Evolutionary conservation across 192 early-diverging fungal genomes (phyloP).

Genomic region (Coemansia sp.): DNA sequence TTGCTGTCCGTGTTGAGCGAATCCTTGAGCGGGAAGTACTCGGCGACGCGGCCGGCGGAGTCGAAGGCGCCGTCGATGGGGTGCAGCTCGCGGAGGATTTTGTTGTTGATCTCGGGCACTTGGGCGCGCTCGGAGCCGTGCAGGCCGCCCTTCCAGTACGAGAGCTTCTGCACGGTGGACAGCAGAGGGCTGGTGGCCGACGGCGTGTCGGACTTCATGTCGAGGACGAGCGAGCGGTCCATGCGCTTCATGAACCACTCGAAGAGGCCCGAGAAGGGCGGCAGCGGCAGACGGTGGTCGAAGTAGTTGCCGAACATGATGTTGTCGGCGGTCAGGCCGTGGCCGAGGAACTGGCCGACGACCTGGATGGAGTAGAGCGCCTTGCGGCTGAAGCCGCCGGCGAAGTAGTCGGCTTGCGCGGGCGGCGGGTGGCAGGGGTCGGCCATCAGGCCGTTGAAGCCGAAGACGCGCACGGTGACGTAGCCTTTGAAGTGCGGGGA

Average conservation of each 20-base stretch:
- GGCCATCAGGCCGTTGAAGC: constrained; percentile 49
- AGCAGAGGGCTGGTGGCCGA: constrained; percentile 49
- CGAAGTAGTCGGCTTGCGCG: constrained; percentile 44
- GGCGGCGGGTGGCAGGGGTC: constrained; percentile 53
- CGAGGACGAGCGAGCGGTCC: constrained; percentile 49
- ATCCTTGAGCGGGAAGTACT: constrained; percentile 49
- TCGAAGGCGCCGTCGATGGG: constrained; percentile 51
- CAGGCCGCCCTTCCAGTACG: constrained; percentile 47
- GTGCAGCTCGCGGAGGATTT: constrained; percentile 45
- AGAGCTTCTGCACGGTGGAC: constrained; percentile 51
- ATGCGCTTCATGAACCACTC: constrained; percentile 56
- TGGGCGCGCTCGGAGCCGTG: constrained; percentile 29
- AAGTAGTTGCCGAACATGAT: constrained; percentile 56
- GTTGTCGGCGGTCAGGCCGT: constrained; percentile 42
- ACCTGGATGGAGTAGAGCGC: constrained; percentile 54
- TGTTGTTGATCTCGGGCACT: constrained; percentile 51
- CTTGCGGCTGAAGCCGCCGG: constrained; percentile 50
- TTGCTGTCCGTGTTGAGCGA: constrained; percentile 50
- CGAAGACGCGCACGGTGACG: constrained; percentile 49
- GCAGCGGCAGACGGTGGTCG: constrained; percentile 48
- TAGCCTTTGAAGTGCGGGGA: constrained; percentile 45
- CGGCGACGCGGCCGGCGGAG: constrained; percentile 37
- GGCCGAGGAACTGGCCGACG: constrained; percentile 40
- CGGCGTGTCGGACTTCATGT: constrained; percentile 53
- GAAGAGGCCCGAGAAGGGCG: constrained; percentile 50